Evolutionary conservation across 805 yeast genomes (phyloP), one percentile per base, ranked within the genome.

Genomic region (Pichia manshurica): DNA sequence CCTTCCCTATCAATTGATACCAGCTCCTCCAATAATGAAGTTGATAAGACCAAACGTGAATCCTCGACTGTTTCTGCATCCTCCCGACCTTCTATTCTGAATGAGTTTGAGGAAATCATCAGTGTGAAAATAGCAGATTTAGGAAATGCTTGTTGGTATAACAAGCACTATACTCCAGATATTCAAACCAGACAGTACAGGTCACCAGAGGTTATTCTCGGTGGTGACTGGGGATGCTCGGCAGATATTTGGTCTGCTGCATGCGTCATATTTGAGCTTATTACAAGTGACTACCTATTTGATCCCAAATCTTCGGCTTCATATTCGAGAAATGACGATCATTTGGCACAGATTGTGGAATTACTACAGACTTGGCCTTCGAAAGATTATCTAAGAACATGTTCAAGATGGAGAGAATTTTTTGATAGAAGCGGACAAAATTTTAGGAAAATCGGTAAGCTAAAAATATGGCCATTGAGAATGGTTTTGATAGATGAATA

Each of bases 181-280:
- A 81, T 81, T 50, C 85, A 81, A 61, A 81, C 87, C 2, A 63
- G 87, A 48, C 86, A 81, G 56, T 81, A 81, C 57, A 63, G 87
- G 33, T 69, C 84, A 1, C 86, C 87, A 0, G 87, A 82, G 56
- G 75, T 80, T 2, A 68, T 82, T 5, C 60, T 82, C 35, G 81
- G 80, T 20, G 71, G 73, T 34, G 65, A 68, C 45, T 81, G 84
- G 84, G 86, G 85, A 8, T 75, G 81, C 23, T 74, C 82, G 8
- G 69, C 82, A 1, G 85, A 79, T 61, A 53, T 77, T 32, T 79
- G 85, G 85, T 76, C 82, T 8, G 61, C 71, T 38, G 84, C 77
- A 1, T 79, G 84, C 60, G 63, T 79, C 21, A 65, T 79, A 1
- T 79, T 79, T 60, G 85, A 79, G 58, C 62, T 79, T 25, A 68